A percentile compares a stretch with the other conserved stretches of the same genome.
Conservation (phyloP, 2,329 filamentous ascomycete genomes). For the Fusarium mangiferae region DNA sequence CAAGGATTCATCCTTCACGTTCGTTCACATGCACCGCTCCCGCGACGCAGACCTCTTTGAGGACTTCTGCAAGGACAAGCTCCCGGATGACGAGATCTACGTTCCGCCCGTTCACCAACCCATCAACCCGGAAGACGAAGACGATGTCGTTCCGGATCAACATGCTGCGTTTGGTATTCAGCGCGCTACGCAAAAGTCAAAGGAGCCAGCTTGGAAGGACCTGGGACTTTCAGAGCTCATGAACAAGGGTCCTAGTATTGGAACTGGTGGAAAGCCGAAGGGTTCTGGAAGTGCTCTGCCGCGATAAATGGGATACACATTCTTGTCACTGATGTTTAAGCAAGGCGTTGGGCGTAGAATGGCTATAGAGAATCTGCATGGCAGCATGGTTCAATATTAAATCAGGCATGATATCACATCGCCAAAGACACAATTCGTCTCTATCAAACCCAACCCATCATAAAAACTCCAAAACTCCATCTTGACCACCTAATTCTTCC, state of each 20-base stretch:
- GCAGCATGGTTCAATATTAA: conserved; percentile 5
- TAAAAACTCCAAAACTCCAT: conserved; percentile 34
- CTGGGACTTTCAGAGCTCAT: conserved; percentile 78
- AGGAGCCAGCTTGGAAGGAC: conserved; percentile 82
- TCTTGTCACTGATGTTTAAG: neutral
- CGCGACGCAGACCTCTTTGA: conserved; percentile 84
- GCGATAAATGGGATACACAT: neutral
- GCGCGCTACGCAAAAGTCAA: conserved; percentile 77
- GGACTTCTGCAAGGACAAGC: conserved; percentile 75
- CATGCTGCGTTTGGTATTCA: conserved; percentile 89
- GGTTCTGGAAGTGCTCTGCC: conserved; percentile 31
- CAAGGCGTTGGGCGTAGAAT: conserved; percentile 26
- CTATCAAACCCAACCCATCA: conserved; percentile 11
- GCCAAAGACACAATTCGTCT: conserved; percentile 17
- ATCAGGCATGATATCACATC: conserved; percentile 7
- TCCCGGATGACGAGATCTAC: conserved; percentile 82
- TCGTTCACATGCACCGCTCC: conserved; percentile 78
- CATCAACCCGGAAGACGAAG: conserved; percentile 87
- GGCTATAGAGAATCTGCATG: neutral
- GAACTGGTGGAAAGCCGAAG: conserved; percentile 36
- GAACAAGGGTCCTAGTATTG: conserved; percentile 64
- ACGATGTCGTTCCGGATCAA: conserved; percentile 88
- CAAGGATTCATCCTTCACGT: conserved; percentile 80
- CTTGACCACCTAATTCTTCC: conserved; percentile 58
- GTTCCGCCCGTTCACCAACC: conserved; percentile 84